These are phyloP conservation scores for Cyclotella atomus DNA, from an alignment of 108 stramenopile genomes.

Conservation along the genomic window DNA sequence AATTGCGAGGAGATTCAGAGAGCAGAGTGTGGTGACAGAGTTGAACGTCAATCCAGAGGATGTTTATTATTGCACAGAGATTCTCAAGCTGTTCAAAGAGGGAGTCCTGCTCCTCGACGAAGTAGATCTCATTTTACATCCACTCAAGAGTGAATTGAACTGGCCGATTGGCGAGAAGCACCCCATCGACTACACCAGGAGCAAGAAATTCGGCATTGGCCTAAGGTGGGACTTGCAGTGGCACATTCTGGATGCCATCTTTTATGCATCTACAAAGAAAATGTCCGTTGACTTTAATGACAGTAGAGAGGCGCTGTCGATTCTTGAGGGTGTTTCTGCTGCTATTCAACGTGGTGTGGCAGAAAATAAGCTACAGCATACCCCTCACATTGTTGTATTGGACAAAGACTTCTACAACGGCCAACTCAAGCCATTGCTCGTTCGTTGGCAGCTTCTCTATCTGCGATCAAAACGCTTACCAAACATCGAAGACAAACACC, in stretches of 20 bases:
- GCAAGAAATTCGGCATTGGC: constrained; percentile 82
- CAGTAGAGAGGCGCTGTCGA: constrained; percentile 82
- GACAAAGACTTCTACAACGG: constrained; percentile 87
- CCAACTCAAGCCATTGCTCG: constrained; percentile 89
- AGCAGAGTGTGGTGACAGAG: constrained; percentile 76
- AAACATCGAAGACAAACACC: constrained; percentile 89
- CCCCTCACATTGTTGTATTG: constrained; percentile 94
- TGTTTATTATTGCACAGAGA: constrained; percentile 86
- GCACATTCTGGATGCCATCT: constrained; percentile 93
- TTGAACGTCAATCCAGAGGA: constrained; percentile 84
- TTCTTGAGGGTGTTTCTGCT: constrained; percentile 80
- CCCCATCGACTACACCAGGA: constrained; percentile 95
- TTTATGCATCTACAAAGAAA: constrained; percentile 70
- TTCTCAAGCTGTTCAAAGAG: constrained; percentile 88
- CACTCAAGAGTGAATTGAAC: constrained; percentile 98
- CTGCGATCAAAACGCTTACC: constrained; percentile 88
- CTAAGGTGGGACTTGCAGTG: constrained; percentile 97
- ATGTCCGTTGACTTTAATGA: constrained; percentile 91
- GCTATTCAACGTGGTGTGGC: constrained; percentile 86
- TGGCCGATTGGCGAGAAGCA: constrained; percentile 98
- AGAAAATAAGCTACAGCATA: constrained; percentile 83
- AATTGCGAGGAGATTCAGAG: constrained; percentile 84
- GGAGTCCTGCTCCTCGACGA: constrained; percentile 96
- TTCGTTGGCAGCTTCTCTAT: constrained; percentile 97
- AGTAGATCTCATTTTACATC: constrained; percentile 97